Base-by-base conservation (phyloP, 2,329 filamentous ascomycete genomes). In the Exophiala calicioides region DNA sequence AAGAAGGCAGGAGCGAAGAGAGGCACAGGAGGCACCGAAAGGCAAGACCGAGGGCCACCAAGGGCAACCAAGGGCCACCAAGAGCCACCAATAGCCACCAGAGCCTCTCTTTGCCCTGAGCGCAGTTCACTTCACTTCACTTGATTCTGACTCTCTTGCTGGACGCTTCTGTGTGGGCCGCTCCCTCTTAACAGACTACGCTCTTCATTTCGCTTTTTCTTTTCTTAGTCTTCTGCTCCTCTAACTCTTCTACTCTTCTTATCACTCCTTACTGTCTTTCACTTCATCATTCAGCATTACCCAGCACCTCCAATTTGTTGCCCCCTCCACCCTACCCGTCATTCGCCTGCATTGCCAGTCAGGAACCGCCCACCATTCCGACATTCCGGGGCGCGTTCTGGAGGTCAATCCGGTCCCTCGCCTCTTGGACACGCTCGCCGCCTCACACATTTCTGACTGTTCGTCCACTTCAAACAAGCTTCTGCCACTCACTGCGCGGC, bases 401-500 rank as follows among this genome's bases (percentile, higher is more conserved):
- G 46, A 49, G 44, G 44, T 40, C 44, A 20, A 9, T 48, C 31
- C 44, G 34, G 24, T 43, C 15, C 51, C 48, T 43, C 52, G 58
- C 48, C 47, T 54, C 55, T 56, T 53, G 53, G 57, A 58, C 55
- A 44, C 42, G 55, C 30, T 15, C 18, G 18, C 20, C 30, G 21
- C 21, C 39, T 29, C 26, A 37, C 37, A 29, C 36, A 27, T 29
- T 32, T 19, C 31, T 8, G n/a, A 8, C 26, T 15, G 9, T 27
- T 32, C 34, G 12, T 13, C 15, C 21, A 24, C 21, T 30, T 16
- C 21, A 6, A 12, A 32, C 5, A 9, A 30, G 16, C 50, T 61
- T 63, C 60, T 60, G 58, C 60, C 44, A 58, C 62, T 57, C 55
- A 52, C 58, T 62, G 61, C 62, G 59, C 57, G 51, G 57, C 60